Conservation (phyloP, 2,329 filamentous ascomycete genomes). For the Thielaviopsis punctulata region DNA sequence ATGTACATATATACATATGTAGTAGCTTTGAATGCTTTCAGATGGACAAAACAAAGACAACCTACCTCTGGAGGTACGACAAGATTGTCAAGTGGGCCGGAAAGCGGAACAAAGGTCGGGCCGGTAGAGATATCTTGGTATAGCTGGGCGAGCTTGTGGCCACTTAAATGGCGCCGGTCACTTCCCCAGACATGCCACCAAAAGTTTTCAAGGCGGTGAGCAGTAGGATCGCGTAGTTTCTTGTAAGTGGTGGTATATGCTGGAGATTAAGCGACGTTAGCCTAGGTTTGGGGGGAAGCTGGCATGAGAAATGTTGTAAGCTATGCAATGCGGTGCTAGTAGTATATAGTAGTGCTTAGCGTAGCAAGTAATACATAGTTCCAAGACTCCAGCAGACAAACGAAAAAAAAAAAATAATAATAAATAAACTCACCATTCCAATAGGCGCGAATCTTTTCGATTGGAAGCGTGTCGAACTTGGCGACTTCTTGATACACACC, state of each 20-base stretch:
- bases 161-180: conserved; percentile 34
- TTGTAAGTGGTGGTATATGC: conserved; percentile 45
- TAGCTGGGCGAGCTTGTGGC: conserved; percentile 33
- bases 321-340: background rate
- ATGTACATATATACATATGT: background rate
- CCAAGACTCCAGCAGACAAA: background rate
- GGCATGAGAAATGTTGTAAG: background rate
- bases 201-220: conserved; percentile 44
- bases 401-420: background rate
- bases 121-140: conserved; percentile 42
- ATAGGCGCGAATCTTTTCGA: conserved; percentile 35
- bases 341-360: conserved; percentile 12
- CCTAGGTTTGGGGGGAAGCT: background rate
- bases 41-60: background rate
- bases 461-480: conserved; percentile 30
- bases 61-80: conserved; percentile 26
- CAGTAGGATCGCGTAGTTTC: conserved; percentile 42
- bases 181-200: conserved; percentile 52
- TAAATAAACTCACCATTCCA: conserved; percentile 33
- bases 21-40: background rate
- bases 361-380: background rate
- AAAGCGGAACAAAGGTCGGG: conserved; percentile 38
- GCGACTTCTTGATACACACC: conserved; percentile 38
- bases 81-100: conserved; percentile 34
- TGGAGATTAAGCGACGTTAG: conserved; percentile 16